phyloP scores from a whole-genome alignment of 495 filamentous ascomycete genomes.

The Aspergillus wentii region DNA sequence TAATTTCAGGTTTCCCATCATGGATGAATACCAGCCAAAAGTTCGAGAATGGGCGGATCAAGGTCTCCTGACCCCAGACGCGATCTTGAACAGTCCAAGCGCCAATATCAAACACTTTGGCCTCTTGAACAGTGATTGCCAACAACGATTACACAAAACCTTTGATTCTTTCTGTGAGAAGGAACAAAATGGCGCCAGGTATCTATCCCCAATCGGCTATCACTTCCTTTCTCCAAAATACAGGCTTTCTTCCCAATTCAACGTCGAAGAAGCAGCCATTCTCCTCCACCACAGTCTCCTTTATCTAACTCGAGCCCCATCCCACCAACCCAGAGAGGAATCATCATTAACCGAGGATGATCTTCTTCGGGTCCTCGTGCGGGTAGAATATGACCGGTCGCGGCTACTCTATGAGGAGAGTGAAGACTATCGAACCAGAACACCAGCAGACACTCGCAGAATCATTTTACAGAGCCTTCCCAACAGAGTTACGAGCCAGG shows the following conservation, averaged over 20 bases:
- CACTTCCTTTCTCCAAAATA: background rate
- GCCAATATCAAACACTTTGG: background rate
- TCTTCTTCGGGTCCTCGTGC: conserved; percentile 11
- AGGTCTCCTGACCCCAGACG: background rate
- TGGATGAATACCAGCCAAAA: too few relatives aligned
- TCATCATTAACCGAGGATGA: conserved; percentile 8
- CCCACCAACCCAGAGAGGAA: background rate
- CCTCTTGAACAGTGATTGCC: background rate
- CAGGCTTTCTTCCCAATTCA: conserved; percentile 12
- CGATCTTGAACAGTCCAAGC: background rate
- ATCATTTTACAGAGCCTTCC: conserved; percentile 24
- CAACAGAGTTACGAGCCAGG: background rate
- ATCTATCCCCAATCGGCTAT: background rate
- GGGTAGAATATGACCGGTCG: conserved; percentile 10
- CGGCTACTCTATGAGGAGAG: conserved; percentile 13
- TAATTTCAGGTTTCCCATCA: too few relatives aligned
- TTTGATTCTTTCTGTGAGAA: background rate
- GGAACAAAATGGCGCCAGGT: background rate
- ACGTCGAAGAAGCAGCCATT: background rate
- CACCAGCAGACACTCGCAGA: conserved; percentile 11
- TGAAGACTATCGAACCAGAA: conserved; percentile 13
- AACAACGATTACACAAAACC: background rate
- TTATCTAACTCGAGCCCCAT: background rate
- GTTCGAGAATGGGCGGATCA: too few relatives aligned
- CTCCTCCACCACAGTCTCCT: background rate